Evolutionary conservation across 257 asterid genomes (phyloP).

Genomic region (Nicotiana knightiana): DNA sequence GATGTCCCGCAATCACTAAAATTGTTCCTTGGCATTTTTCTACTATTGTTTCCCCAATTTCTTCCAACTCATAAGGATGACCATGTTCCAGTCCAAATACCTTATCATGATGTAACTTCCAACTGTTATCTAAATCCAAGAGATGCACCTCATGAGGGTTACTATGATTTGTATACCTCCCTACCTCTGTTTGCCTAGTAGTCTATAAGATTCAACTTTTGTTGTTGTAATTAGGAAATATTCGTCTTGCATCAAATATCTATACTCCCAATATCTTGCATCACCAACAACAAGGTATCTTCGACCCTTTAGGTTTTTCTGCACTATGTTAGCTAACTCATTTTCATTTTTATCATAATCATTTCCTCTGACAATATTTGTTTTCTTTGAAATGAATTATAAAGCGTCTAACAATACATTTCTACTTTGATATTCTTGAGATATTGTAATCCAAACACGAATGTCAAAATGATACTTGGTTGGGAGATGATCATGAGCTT

Average conservation of each 20-base stretch:
- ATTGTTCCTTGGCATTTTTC: slow-evolving; percentile 11
- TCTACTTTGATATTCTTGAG: not conserved
- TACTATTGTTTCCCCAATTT: not conserved
- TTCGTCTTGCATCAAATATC: not conserved
- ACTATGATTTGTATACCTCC: not conserved
- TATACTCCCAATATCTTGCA: slow-evolving; percentile 1
- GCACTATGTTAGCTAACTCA: not conserved
- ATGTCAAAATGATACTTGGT: not conserved
- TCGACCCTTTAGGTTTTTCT: not conserved
- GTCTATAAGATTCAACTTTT: slow-evolving; percentile 15
- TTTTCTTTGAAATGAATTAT: too few species aligned
- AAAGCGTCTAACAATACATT: not conserved
- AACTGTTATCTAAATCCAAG: not conserved
- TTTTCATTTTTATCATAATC: not conserved
- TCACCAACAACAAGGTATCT: slow-evolving; percentile 12
- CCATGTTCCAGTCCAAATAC: not conserved
- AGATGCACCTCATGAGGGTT: not conserved
- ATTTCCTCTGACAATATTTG: not conserved
- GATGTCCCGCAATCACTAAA: not conserved
- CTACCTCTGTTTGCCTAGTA: not conserved
- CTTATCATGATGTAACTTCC: not conserved
- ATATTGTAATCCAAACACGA: slow-evolving; percentile 1
- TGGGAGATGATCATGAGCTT: not conserved
- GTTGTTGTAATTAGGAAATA: not conserved
- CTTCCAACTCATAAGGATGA: not conserved